Evolutionary conservation across 441 rosid species (phyloP).

Genomic region (Brassica hybrid): DNA sequence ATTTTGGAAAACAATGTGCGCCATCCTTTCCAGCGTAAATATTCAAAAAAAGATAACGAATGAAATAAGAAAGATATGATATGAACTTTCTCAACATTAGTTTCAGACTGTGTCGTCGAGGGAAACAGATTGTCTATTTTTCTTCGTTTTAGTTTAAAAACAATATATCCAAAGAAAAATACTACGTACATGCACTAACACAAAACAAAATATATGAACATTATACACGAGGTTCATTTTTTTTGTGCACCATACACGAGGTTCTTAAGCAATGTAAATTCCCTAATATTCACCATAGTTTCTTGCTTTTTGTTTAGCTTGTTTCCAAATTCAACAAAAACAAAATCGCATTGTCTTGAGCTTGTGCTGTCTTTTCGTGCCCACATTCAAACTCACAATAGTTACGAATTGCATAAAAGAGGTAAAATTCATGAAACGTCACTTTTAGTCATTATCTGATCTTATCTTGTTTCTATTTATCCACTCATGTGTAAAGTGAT

Average conservation of each 20-base stretch:
- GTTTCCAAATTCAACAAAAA: conserved; percentile 1
- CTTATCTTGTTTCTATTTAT: conserved; percentile 2
- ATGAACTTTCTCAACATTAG: background rate
- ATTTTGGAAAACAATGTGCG: background rate
- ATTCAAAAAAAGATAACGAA: conserved; percentile 1
- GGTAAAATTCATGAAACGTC: background rate
- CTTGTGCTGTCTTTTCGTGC: conserved; percentile 22
- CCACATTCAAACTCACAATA: conserved; percentile 11
- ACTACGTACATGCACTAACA: too few species aligned
- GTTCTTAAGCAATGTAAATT: background rate
- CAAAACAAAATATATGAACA: too few species aligned
- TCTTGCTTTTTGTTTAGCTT: conserved; percentile 1
- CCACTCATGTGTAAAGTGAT: conserved; percentile 25
- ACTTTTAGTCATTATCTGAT: conserved; percentile 19
- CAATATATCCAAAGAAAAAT: background rate
- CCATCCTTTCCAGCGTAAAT: background rate
- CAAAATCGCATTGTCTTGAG: background rate
- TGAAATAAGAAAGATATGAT: background rate
- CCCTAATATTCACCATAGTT: background rate
- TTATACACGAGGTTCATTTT: background rate
- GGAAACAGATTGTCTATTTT: background rate
- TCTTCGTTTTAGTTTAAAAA: background rate
- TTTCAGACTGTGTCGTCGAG: too few species aligned
- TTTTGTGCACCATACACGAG: background rate
- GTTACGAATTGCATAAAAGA: too few species aligned